These are phyloP conservation scores for Psophocarpus tetragonolobus DNA, from an alignment of 306 rosid genomes.

Conservation along the genomic window DNA sequence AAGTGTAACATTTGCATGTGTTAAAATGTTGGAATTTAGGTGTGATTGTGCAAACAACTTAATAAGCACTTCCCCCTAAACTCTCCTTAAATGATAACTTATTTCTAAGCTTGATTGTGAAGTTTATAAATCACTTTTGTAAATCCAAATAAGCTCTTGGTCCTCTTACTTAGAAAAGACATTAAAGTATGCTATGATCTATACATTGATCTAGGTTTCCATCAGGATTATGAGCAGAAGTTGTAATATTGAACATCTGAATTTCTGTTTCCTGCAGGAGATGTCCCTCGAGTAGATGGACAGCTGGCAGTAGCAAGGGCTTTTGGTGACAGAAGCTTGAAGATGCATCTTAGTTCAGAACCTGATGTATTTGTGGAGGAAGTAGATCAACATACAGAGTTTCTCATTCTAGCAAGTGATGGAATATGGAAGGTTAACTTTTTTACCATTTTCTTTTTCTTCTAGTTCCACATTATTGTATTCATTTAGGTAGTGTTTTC, in stretches of 20 bases:
- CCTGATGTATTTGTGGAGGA: conserved; percentile 45
- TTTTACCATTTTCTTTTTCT: not conserved
- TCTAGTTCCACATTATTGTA: not conserved
- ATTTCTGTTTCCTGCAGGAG: conserved; percentile 48
- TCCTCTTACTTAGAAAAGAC: not conserved
- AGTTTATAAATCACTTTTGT: not conserved
- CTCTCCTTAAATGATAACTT: not conserved
- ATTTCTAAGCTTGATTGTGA: not conserved
- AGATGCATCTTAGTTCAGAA: conserved; percentile 66
- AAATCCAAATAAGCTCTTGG: not conserved
- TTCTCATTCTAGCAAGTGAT: conserved; percentile 65
- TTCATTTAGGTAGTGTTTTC: not conserved
- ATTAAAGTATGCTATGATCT: not conserved
- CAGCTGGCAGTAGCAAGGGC: conserved; percentile 73
- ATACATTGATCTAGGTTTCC: not conserved
- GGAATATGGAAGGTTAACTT: conserved; percentile 67
- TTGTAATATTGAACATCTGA: not conserved
- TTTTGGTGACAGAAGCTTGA: conserved; percentile 67
- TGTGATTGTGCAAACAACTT: not conserved
- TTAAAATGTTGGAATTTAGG: not conserved
- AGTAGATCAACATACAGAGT: conserved; percentile 46
- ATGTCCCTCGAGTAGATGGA: conserved; percentile 72
- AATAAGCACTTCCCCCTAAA: not conserved
- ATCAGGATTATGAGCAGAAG: not conserved
- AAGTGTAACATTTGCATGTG: not conserved